Evolutionary conservation across 306 rosid genomes (phyloP).

Genomic region (Fragaria nilgerrensis): DNA sequence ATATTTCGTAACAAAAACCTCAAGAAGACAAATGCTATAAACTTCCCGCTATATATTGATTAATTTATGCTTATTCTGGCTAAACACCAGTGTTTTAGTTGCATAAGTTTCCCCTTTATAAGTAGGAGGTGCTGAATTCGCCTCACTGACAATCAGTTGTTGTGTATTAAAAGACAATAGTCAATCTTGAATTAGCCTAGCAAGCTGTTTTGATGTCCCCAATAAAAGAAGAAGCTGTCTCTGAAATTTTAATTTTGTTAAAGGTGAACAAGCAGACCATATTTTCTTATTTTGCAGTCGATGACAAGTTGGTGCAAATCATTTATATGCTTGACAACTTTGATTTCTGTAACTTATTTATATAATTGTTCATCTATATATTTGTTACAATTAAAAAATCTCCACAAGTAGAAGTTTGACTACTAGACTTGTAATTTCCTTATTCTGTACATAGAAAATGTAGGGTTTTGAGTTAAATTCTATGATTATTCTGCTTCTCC

Average conservation of each 20-base stretch:
- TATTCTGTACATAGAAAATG: background rate
- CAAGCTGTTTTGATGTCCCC: background rate
- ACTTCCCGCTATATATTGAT: background rate
- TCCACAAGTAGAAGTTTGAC: background rate
- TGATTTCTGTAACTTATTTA: background rate
- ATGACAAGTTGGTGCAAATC: background rate
- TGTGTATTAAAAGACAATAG: background rate
- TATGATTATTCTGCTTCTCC: background rate
- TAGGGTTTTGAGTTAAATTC: background rate
- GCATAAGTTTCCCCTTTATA: background rate
- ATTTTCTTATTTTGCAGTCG: background rate
- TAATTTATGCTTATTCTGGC: background rate
- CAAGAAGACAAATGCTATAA: background rate
- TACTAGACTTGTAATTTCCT: background rate
- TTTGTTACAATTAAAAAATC: background rate
- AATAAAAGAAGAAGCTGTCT: background rate
- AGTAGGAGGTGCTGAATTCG: background rate
- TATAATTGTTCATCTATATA: background rate
- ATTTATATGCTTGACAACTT: background rate
- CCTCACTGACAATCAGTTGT: background rate
- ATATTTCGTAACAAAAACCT: background rate
- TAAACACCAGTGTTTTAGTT: background rate
- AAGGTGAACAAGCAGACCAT: background rate
- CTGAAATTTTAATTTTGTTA: background rate
- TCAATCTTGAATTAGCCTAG: background rate